Percentiles rank a stretch among this genome's conserved stretches.
Evolutionary conservation across 2,329 filamentous ascomycete species (phyloP).

Genomic region (Beauveria sp.): DNA sequence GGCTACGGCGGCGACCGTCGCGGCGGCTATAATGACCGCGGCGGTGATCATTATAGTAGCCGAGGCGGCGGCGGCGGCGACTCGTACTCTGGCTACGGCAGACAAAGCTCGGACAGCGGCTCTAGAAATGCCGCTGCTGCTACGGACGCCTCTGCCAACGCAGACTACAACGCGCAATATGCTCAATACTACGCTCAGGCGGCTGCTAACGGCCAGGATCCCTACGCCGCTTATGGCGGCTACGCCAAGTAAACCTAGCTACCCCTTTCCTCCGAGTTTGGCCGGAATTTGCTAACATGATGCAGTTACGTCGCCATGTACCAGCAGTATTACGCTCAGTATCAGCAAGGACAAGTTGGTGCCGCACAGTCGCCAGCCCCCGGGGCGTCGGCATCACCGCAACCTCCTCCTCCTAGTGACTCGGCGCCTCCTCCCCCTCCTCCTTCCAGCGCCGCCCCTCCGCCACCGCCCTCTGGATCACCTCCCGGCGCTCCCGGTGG

Average conservation of each 20-base stretch:
- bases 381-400: constrained; percentile 39
- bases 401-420: constrained; percentile 51
- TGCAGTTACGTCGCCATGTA: constrained; percentile 60
- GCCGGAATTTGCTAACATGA: constrained; percentile 16
- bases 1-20: constrained; percentile 32
- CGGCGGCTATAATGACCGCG: constrained; percentile 30
- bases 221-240: constrained; percentile 85
- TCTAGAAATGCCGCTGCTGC: constrained; percentile 28
- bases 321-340: constrained; percentile 58
- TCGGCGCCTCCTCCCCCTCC: constrained; percentile 58
- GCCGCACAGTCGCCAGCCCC: constrained; percentile 19
- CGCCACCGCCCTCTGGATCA: constrained; percentile 38
- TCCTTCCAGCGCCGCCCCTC: constrained; percentile 46
- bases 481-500: constrained; percentile 41
- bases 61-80: constrained; percentile 23
- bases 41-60: constrained; percentile 28
- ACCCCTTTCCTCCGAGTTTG: neutral
- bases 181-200: constrained; percentile 62
- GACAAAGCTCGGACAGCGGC: constrained; percentile 22
- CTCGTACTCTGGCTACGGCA: constrained; percentile 18
- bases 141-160: constrained; percentile 20
- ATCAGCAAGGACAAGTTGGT: constrained; percentile 19
- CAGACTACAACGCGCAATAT: constrained; percentile 73
- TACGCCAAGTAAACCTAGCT: constrained; percentile 58
- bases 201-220: constrained; percentile 50